phyloP scores from a whole-genome alignment of 768 basidiomycete species.

The Podaxis mareebaensis region DNA sequence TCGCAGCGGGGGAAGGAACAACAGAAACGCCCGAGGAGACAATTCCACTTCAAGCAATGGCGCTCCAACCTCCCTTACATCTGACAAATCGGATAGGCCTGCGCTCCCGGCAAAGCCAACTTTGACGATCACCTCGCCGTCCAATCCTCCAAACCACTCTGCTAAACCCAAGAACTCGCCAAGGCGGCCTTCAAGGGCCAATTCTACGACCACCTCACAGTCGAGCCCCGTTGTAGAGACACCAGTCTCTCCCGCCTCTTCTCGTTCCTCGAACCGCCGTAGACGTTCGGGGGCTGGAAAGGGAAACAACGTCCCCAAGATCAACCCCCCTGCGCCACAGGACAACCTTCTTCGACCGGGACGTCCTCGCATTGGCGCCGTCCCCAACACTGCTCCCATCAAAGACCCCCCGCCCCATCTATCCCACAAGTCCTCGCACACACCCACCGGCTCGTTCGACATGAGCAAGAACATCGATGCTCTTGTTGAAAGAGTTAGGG shows the following conservation, averaged over 20 bases:
- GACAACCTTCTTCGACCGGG: slow-evolving; percentile 35
- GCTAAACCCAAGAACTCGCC: slow-evolving; percentile 33
- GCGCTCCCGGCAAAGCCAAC: slow-evolving; percentile 25
- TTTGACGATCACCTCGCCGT: slow-evolving; percentile 9
- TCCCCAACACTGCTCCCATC: slow-evolving; percentile 40
- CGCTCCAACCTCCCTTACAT: slow-evolving; percentile 18
- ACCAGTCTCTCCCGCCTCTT: slow-evolving; percentile 28
- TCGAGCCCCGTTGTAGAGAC: slow-evolving; percentile 23
- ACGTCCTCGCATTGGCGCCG: slow-evolving; percentile 26
- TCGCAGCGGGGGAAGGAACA: slow-evolving; percentile 32
- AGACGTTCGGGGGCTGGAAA: slow-evolving; percentile 48
- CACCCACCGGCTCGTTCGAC: slow-evolving; percentile 33
- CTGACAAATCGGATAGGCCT: slow-evolving; percentile 23
- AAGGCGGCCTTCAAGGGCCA: slow-evolving; percentile 33
- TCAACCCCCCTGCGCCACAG: slow-evolving; percentile 32
- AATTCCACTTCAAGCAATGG: slow-evolving; percentile 19
- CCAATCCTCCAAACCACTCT: slow-evolving; percentile 16
- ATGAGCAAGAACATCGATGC: slow-evolving; percentile 69
- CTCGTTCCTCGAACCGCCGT: slow-evolving; percentile 48
- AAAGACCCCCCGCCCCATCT: slow-evolving; percentile 68
- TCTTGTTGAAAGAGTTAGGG: slow-evolving; percentile 75
- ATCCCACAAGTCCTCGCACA: slow-evolving; percentile 17
- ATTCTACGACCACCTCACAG: slow-evolving; percentile 29
- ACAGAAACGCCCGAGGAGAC: slow-evolving; percentile 23
- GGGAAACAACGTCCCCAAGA: slow-evolving; percentile 29